These are phyloP conservation scores for Tetracladium setigerum DNA, from an alignment of 495 filamentous ascomycete genomes.

Conservation along the genomic window DNA sequence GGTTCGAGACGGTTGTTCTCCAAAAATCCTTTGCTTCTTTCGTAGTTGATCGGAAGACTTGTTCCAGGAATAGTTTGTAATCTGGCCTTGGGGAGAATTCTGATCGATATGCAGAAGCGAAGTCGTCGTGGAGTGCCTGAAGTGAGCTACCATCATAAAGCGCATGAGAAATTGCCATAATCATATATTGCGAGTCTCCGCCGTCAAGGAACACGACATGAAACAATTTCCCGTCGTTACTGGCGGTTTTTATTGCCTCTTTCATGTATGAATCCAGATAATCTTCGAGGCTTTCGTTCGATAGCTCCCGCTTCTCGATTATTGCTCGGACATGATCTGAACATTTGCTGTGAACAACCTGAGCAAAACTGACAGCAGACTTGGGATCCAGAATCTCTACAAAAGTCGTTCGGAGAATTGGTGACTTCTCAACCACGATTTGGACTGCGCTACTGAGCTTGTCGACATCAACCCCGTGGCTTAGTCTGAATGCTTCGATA, in stretches of 20 bases:
- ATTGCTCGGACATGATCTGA: background rate
- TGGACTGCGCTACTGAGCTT: conserved; percentile 53
- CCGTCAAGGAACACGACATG: conserved; percentile 34
- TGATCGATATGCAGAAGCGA: conserved; percentile 48
- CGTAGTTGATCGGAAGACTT: conserved; percentile 29
- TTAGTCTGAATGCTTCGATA: conserved; percentile 56
- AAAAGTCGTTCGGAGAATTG: conserved; percentile 73
- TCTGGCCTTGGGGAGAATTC: conserved; percentile 29
- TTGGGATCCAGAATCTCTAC: conserved; percentile 49
- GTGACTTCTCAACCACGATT: conserved; percentile 44
- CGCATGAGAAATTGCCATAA: conserved; percentile 70
- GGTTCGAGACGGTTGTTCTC: conserved; percentile 46
- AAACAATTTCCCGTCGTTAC: conserved; percentile 20
- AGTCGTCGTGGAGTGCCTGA: conserved; percentile 56
- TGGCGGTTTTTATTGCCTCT: conserved; percentile 1
- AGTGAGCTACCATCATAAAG: conserved; percentile 76
- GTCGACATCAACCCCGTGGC: conserved; percentile 36
- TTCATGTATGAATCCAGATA: conserved; percentile 15
- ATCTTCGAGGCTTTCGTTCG: conserved; percentile 13
- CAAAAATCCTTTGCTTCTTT: conserved; percentile 47
- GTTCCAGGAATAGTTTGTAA: conserved; percentile 39
- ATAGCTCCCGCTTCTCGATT: background rate
- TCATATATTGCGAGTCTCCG: conserved; percentile 34
- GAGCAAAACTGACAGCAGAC: conserved; percentile 51
- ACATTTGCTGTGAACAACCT: conserved; percentile 41